Base-by-base conservation (phyloP, 2,329 filamentous ascomycete genomes). In the Colletotrichum orbiculare region DNA sequence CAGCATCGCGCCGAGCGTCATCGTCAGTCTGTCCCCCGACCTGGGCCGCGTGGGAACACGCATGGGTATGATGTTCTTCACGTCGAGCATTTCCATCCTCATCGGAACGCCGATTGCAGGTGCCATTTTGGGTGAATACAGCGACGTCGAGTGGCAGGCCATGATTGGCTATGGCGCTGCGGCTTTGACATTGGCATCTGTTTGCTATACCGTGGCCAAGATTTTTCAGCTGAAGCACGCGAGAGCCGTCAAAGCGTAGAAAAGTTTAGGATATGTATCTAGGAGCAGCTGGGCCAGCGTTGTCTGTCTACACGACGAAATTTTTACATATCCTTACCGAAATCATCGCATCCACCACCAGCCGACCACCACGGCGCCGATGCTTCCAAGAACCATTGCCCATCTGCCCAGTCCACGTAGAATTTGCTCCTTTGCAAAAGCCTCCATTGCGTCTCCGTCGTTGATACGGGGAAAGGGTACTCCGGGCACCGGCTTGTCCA, bases 51-150 rank as follows among this genome's bases (percentile, higher is more conserved):
- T 75, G 13, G 78, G 78, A 25, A 76, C 74, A 4, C 63, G 78
- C 41, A 73, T 79, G 38, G 78, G 78, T 7, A 79, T 79, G 77
- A 71, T 64, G 15, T 69, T 71, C 37, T 68, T 70, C 42, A 59
- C 67, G 11, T 60, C 62, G 37, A 69, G 71, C 78, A 74, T 87
- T 79, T 6, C 84, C 80, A 47, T 85, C 81, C 70, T 87, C 78
- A 67, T 85, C 33, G 70, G 73, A 13, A 86, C 43, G 74, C 78
- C 46, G 77, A 84, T 63, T 81, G 81, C 70, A 81, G 73, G 85
- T 3, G 66, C 66, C 25, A 70, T 73, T 12, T 13, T 69, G 3
- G 65, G 65, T 12, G 65, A 49, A 4, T 60, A 66, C 38, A 54
- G 54, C 13, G 60, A 59, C 12, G 13, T 37, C 1, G 54, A 63